Base-by-base conservation (phyloP, 148 eudicot genomes). In the Vaccinium corymbosum region DNA sequence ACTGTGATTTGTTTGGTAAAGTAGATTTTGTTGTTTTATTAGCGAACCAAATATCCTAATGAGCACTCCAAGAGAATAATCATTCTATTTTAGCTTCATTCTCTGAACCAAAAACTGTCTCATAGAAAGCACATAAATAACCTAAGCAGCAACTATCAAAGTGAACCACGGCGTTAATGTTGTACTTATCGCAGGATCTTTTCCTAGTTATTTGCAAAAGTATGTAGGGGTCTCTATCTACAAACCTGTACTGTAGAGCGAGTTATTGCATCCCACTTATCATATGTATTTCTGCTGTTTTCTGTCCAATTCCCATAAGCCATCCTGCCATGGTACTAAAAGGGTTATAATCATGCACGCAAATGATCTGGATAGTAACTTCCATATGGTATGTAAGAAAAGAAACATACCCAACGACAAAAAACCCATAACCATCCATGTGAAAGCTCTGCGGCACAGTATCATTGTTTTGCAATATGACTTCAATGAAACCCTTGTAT, bases 211-310 rank as follows among this genome's bases (percentile, higher is more conserved):
- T 62, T n/a, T 62, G 70, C 70, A 66, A 25, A 52, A 25, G 35
- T 66, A 25, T 22, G 25, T 22, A n/a, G 4, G 29, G 10, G 35
- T 66, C 15, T 25, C 72, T 10, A 51, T 38, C 29, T 20, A 80
- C 85, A 81, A 70, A 97, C 99, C 99, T 97, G 98, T 59, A 89
- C 88, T 35, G 97, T 94, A 81, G 86, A 84, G 83, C 99, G 98
- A 72, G 89, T 88, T 80, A 97, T 91, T 22, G 98, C 99, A 89
- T 97, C 98, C 98, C 98, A 97, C 71, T 90, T 93, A 81, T 97
- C 93, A 81, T 97, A 97, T 56, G 88, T 87, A 66, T 88, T 90
- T 66, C 97, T 86, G 85, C 85, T 95, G 71, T 93, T 90, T 70
- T 91, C 90, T 1, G 94, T 89, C 99, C 99, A 97, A 27, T 94